phyloP scores from a whole-genome alignment of 108 stramenopile species.

The Aureococcus anophagefferens region DNA sequence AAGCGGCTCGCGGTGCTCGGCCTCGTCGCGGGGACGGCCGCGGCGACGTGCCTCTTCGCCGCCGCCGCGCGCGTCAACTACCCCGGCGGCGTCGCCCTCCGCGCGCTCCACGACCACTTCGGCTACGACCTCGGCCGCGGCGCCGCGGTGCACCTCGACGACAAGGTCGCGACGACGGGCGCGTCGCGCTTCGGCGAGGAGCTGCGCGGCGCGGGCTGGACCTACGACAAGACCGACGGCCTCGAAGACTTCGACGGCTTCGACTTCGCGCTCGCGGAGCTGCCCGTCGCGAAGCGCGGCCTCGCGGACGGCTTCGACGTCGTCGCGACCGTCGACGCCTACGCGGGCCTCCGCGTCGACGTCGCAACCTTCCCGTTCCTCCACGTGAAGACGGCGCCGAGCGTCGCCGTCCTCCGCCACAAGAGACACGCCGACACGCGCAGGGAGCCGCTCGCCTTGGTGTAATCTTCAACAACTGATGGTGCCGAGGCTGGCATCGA shows the following conservation, averaged over 20 bases:
- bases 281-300: neutral
- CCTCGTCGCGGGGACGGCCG: neutral
- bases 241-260: neutral
- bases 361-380: neutral
- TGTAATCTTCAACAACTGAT: too few species aligned
- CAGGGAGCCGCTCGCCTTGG: too few species aligned
- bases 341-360: neutral
- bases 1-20: neutral
- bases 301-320: neutral
- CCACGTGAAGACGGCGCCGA: neutral
- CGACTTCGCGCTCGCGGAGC: neutral
- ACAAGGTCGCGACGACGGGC: neutral
- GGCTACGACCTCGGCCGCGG: neutral
- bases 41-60: neutral
- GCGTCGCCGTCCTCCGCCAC: neutral
- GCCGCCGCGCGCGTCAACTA: slow-evolving; percentile 7
- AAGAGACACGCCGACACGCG: too few species aligned
- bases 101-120: neutral
- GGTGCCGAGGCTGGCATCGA: too few species aligned
- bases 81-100: slow-evolving; percentile 14
- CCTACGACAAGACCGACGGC: neutral
- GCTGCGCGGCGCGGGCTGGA: neutral
- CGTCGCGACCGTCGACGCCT: neutral
- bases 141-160: slow-evolving; percentile 5
- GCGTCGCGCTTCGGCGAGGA: slow-evolving; percentile 4